phyloP scores from a whole-genome alignment of 202 grass and related monocot genomes.

The Bolboschoenoplectus hybrid region DNA sequence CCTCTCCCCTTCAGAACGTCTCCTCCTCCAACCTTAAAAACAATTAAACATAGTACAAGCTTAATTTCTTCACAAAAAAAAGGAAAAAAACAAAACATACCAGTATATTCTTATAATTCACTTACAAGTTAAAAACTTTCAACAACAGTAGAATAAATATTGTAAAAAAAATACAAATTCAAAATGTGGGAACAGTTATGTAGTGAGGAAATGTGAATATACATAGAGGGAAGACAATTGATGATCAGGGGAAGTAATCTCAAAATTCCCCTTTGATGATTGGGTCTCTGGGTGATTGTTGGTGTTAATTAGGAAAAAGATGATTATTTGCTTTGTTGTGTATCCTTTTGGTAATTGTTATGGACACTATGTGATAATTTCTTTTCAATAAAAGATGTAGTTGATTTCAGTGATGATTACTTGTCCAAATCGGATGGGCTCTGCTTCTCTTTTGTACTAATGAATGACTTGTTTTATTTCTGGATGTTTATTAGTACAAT shows the following conservation, averaged over 20 bases:
- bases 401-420: slow-evolving; percentile 7
- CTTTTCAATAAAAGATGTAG: slow-evolving; percentile 5
- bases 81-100: neutral
- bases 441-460: neutral
- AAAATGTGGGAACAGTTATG: neutral
- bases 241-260: slow-evolving; percentile 34
- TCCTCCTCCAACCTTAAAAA: slow-evolving; percentile 46
- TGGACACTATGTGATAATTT: neutral
- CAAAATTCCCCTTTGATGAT: slow-evolving; percentile 36
- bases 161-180: slow-evolving; percentile 15
- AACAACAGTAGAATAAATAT: slow-evolving; percentile 19
- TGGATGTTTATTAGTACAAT: neutral
- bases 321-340: slow-evolving; percentile 35
- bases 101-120: slow-evolving; percentile 29
- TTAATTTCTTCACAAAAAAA: slow-evolving; percentile 24
- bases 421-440: neutral
- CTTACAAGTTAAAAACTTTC: slow-evolving; percentile 18
- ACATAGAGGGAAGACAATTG: slow-evolving; percentile 33
- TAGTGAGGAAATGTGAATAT: slow-evolving; percentile 42
- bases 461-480: neutral
- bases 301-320: slow-evolving; percentile 37
- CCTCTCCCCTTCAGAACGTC: slow-evolving; percentile 62
- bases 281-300: slow-evolving; percentile 16
- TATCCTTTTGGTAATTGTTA: slow-evolving; percentile 36
- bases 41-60: slow-evolving; percentile 22